Percentiles rank a stretch among this genome's conserved stretches.
These are phyloP conservation scores for Melampsora larici-populina DNA, from an alignment of 1,284 basidiomycete species.

Conservation along the genomic window DNA sequence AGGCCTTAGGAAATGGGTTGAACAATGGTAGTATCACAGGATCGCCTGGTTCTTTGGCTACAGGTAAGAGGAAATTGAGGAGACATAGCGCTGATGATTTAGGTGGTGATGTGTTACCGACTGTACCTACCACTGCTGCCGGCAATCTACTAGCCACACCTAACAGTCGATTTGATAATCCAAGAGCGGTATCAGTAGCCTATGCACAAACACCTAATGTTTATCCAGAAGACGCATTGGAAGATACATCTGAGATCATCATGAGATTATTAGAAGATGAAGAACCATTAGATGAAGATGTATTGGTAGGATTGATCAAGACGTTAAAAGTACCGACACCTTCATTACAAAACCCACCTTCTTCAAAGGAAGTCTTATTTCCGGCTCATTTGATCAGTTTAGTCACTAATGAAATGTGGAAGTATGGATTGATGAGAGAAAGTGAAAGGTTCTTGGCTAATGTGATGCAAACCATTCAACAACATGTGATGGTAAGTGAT, in stretches of 20 bases:
- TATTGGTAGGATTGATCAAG: slow-evolving; percentile 82
- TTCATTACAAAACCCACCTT: slow-evolving; percentile 82
- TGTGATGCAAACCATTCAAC: slow-evolving; percentile 97
- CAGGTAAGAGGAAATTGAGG: slow-evolving; percentile 59
- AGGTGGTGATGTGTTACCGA: slow-evolving; percentile 65
- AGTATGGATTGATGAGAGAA: slow-evolving; percentile 92
- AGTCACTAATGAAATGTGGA: slow-evolving; percentile 99
- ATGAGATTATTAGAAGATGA: slow-evolving; percentile 87
- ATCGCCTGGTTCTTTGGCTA: slow-evolving; percentile 50
- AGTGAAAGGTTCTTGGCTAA: slow-evolving; percentile 98
- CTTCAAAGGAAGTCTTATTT: slow-evolving; percentile 96
- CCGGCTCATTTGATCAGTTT: slow-evolving; percentile 98
- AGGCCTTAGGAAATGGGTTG: slow-evolving; percentile 54
- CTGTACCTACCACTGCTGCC: slow-evolving; percentile 55
- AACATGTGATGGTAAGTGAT: slow-evolving; percentile 85
- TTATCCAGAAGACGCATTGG: slow-evolving; percentile 63
- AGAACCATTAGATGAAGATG: slow-evolving; percentile 88
- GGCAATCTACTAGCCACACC: slow-evolving; percentile 56
- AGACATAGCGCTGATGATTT: slow-evolving; percentile 80
- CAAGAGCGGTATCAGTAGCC: slow-evolving; percentile 85
- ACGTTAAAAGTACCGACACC: slow-evolving; percentile 91
- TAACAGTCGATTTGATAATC: slow-evolving; percentile 72
- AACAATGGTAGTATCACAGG: slow-evolving; percentile 48
- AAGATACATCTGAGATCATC: slow-evolving; percentile 91
- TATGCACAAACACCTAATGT: slow-evolving; percentile 70